Base-by-base conservation (phyloP, 345 rosid species). In the Linum lewisii region DNA sequence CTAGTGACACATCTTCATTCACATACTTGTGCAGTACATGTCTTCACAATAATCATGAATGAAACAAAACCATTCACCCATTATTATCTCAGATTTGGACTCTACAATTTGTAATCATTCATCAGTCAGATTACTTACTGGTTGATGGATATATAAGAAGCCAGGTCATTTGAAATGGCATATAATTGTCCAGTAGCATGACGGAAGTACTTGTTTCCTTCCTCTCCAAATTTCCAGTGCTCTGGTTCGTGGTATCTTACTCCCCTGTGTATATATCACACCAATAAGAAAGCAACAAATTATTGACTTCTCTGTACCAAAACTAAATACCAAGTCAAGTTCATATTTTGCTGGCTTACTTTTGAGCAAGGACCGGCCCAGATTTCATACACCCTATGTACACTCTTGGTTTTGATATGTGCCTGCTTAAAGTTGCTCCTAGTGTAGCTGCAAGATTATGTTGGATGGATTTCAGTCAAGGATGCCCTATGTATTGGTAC, bases 381-480 rank as follows among this genome's bases (percentile, higher is more conserved):
- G 98, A 92, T 69, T 92, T 92, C 98, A 92, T 92, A 80, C 98
- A 92, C 37, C 98, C 98, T 51, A 86, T 84, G 57, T 92, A 92
- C 15, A 88, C 84, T 59, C 95, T 79, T 6, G 93, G 82, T 63
- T 82, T 86, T 63, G 80, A 72, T 62, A 86, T 75, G 66, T 92
- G 84, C 62, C 89, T 81, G 38, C 69, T 77, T 71, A 92, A 75
- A 44, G 94, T 88, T 66, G 91, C 80, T 69, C 97, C 95, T 10
- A 93, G 88, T 10, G 99, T 93, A 68, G 95, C 99, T 93, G 83
- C 71, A 79, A 61, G 68, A 60, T 36, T 14, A 63, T 57, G 32
- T 51, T 23, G 1, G 59, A 70, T 26, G 23, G 66, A 51, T 29
- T 54, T 55, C 50, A 26, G 44, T 38, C 49, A 25, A 60, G 21